Conservation (phyloP, 2,329 filamentous ascomycete species). For the Tolypocladium endophyticum region DNA sequence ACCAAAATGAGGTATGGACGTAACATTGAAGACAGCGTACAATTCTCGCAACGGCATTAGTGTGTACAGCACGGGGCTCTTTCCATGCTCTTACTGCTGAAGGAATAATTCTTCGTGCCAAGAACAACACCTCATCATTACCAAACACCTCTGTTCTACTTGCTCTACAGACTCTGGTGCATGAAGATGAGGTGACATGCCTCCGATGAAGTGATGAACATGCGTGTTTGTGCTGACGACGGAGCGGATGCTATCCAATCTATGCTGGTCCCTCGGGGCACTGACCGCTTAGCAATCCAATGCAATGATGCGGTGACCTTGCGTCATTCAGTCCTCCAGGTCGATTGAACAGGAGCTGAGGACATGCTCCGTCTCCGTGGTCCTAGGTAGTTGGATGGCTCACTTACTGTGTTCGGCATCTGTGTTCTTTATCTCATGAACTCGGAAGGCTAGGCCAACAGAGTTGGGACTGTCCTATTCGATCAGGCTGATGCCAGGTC, state of each 20-base stretch:
- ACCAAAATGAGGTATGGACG: not conserved
- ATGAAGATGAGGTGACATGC: conserved; percentile 44
- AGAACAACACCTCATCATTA: conserved; percentile 44
- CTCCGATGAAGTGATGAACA: not conserved
- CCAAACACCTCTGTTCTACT: conserved; percentile 41
- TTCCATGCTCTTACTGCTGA: conserved; percentile 43
- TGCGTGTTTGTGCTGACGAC: not conserved
- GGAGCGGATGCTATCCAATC: not conserved
- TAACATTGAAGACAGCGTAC: not conserved
- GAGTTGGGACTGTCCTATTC: not conserved
- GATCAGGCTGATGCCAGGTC: not conserved
- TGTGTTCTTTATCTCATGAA: not conserved
- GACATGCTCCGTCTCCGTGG: not conserved
- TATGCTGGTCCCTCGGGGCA: not conserved
- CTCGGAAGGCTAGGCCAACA: not conserved
- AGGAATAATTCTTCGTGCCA: conserved; percentile 46
- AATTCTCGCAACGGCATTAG: conserved; percentile 35
- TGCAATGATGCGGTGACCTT: not conserved
- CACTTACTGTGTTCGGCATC: not conserved
- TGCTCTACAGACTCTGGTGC: conserved; percentile 34
- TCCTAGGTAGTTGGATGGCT: not conserved
- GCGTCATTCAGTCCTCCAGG: not conserved
- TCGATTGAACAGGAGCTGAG: not conserved
- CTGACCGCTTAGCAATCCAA: not conserved
- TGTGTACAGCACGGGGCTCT: conserved; percentile 49